Evolutionary conservation across 257 asterid species (phyloP).

Genomic region (Ilex asprella): DNA sequence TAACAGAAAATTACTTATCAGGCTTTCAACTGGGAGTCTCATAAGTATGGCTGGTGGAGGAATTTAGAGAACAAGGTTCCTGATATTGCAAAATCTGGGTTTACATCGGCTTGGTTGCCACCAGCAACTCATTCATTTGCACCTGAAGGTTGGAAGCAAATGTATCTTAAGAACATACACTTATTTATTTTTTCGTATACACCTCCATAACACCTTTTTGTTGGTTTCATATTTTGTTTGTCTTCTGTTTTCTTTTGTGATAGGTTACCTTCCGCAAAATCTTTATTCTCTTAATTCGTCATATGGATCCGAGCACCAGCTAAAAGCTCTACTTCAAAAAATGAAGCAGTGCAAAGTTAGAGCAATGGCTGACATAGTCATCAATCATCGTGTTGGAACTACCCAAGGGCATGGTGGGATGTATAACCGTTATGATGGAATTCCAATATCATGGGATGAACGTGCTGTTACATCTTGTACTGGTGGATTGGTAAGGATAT

Average conservation of each 20-base stretch:
- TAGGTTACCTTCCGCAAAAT: constrained; percentile 95
- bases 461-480: constrained; percentile 83
- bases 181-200: background rate
- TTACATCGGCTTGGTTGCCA: constrained; percentile 96
- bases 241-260: constrained; percentile 10
- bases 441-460: constrained; percentile 85
- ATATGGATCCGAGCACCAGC: constrained; percentile 75
- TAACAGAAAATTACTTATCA: constrained; percentile 26
- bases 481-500: constrained; percentile 72
- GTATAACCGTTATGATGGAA: constrained; percentile 96
- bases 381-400: constrained; percentile 94
- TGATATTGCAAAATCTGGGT: constrained; percentile 87
- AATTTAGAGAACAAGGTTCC: constrained; percentile 68
- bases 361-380: constrained; percentile 93
- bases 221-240: constrained; percentile 9
- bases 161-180: background rate
- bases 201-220: constrained; percentile 6
- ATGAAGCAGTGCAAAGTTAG: constrained; percentile 83
- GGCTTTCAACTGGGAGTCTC: constrained; percentile 99
- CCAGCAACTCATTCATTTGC: constrained; percentile 70
- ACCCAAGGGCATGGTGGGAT: constrained; percentile 75
- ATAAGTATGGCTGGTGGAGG: constrained; percentile 89
- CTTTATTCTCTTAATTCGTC: constrained; percentile 73
- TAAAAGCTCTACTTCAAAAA: constrained; percentile 71
- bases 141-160: constrained; percentile 59